Conservation (phyloP, 768 basidiomycete genomes). For the Calvatia gigantea region DNA sequence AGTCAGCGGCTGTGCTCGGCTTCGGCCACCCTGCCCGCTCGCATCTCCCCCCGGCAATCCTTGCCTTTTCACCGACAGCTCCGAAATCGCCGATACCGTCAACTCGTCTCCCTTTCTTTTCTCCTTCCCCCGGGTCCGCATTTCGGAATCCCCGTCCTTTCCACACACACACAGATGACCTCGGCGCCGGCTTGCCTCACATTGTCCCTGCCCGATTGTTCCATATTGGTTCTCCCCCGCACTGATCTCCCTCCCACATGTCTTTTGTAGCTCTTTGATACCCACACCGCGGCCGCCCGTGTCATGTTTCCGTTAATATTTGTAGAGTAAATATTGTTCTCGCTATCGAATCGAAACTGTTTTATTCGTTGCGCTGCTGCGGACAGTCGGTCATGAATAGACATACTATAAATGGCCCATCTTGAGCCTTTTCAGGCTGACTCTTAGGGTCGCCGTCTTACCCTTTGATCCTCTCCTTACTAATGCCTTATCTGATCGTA, state of each 20-base stretch:
- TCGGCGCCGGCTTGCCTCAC: slow-evolving; percentile 1
- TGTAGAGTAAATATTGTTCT: background rate
- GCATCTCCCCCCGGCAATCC: slow-evolving; percentile 3
- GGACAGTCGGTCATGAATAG: background rate
- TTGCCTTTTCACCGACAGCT: background rate
- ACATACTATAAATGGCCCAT: slow-evolving; percentile 3
- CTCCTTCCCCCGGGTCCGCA: background rate
- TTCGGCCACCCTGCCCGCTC: slow-evolving; percentile 5
- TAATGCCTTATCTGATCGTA: background rate
- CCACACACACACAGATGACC: background rate
- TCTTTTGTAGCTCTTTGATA: background rate
- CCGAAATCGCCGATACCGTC: background rate
- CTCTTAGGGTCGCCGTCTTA: background rate
- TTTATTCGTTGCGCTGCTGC: background rate
- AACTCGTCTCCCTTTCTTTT: background rate
- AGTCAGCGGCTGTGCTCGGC: slow-evolving; percentile 13
- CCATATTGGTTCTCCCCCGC: background rate
- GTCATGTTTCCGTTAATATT: background rate
- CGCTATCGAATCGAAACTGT: background rate
- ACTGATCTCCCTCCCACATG: background rate
- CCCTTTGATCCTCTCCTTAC: background rate
- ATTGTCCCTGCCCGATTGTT: background rate
- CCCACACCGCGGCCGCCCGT: background rate
- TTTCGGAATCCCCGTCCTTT: too few relatives aligned
- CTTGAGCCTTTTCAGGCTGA: slow-evolving; percentile 5